Base-by-base conservation (phyloP, 169 alveolate species). In the Eimeria brunetti region DNA sequence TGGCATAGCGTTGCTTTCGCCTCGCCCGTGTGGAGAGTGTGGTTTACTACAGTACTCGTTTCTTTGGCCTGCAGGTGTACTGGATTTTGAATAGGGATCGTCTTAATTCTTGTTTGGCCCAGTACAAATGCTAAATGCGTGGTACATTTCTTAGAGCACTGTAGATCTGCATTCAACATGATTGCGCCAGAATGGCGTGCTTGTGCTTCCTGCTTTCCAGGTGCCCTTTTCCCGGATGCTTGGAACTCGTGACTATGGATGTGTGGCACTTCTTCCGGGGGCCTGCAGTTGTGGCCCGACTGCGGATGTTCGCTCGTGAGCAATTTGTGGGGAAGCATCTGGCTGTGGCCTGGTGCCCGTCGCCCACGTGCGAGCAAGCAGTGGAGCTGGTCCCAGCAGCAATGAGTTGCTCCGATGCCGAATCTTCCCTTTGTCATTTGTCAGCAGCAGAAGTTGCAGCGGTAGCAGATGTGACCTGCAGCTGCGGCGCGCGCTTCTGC, bases 311-410 rank as follows among this genome's bases (percentile, higher is more conserved):
- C 49, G 92, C 81, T 38, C 92, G 92, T 64, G 92, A 60, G 83
- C 81, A 58, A 60, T 85, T 85, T 38, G 90, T 94, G 20, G 98
- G 97, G 89, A 84, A 94, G 76, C 95, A 96, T 64, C 93, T 96
- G 76, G 95, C 95, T 67, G 89, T 97, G 36, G 97, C 97, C 89
- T 97, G 98, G 98, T 97, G 99, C 81, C 99, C 99, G 22, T 97
- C 98, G 58, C 98, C 98, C 36, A 96, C 96, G 53, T 98, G 99
- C 94, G 96, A 89, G 51, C 94, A 83, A 44, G 98, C 98, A n/a
- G 97, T 96, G 60, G 97, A 96, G 51, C 53, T 91, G 30, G 75
- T 89, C 1, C 91, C 84, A 24, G 95, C 85, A 46, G 96, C 96
- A 33, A 44, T 51, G 80, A 78, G 75, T 46, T 46, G 71, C 76